phyloP scores from a whole-genome alignment of 371 early-diverging fungal species.

The Apophysomyces variabilis region DNA sequence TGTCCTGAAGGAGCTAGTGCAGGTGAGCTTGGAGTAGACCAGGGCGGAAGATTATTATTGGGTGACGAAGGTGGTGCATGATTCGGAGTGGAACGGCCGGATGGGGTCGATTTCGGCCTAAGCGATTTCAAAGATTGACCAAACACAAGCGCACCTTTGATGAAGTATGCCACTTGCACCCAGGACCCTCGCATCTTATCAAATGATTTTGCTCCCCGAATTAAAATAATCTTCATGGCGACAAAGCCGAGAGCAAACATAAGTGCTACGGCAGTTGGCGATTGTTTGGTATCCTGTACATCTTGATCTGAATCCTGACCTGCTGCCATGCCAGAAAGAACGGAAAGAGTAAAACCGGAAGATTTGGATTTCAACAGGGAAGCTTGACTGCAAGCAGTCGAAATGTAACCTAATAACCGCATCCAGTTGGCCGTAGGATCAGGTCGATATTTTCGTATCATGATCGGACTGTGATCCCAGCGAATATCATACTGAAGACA shows the following conservation, averaged over 20 bases:
- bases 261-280: slow-evolving; percentile 32
- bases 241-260: slow-evolving; percentile 53
- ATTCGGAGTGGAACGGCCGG: slow-evolving; percentile 25
- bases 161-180: slow-evolving; percentile 46
- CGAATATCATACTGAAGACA: slow-evolving; percentile 55
- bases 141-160: slow-evolving; percentile 42
- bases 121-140: slow-evolving; percentile 37
- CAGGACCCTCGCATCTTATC: slow-evolving; percentile 49
- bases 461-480: slow-evolving; percentile 37
- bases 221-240: slow-evolving; percentile 60
- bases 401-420: slow-evolving; percentile 40
- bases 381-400: slow-evolving; percentile 44
- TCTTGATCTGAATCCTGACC: slow-evolving; percentile 19
- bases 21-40: slow-evolving; percentile 22
- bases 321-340: background rate
- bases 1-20: slow-evolving; percentile 9
- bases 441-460: slow-evolving; percentile 28
- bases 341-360: slow-evolving; percentile 41
- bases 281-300: slow-evolving; percentile 27
- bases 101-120: slow-evolving; percentile 7
- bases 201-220: slow-evolving; percentile 51
- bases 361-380: slow-evolving; percentile 39
- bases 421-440: slow-evolving; percentile 51
- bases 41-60: background rate
- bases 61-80: background rate